Percentiles rank a stretch among this genome's conserved stretches.
Evolutionary conservation across 2,329 filamentous ascomycete genomes (phyloP).

Genomic region (Microascus cirrosus): DNA sequence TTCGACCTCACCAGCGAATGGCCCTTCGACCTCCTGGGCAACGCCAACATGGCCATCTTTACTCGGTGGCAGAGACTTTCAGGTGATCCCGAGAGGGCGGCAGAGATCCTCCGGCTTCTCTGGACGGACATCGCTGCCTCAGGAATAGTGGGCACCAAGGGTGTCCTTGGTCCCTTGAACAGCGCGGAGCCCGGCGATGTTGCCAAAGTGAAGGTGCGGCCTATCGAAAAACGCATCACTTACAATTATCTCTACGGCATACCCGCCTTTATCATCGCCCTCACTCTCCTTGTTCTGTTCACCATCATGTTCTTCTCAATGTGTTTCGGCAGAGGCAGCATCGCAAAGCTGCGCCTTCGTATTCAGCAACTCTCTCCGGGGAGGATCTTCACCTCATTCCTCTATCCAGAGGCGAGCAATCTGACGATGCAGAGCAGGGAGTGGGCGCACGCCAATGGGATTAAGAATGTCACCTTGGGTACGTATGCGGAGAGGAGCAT

Average conservation of each 20-base stretch:
- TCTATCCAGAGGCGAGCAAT: not conserved
- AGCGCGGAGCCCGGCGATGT: conserved; percentile 6
- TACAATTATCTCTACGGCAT: conserved; percentile 12
- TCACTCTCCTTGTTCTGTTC: conserved; percentile 6
- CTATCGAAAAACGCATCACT: conserved; percentile 10
- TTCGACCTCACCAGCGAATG: conserved; percentile 9
- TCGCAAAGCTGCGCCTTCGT: conserved; percentile 7
- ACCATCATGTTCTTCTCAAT: conserved; percentile 5
- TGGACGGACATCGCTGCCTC: conserved; percentile 27
- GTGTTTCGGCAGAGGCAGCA: conserved; percentile 7
- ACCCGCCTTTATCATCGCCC: conserved; percentile 9
- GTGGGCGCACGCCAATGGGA: not conserved
- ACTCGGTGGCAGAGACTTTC: conserved; percentile 25
- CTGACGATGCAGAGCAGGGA: conserved; percentile 1
- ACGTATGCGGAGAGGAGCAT: not conserved
- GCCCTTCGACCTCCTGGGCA: conserved; percentile 5
- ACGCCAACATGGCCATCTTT: conserved; percentile 23
- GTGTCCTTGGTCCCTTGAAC: conserved; percentile 10
- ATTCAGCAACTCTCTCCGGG: conserved; percentile 11
- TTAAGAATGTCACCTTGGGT: not conserved
- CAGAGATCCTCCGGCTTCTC: conserved; percentile 27
- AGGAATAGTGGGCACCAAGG: conserved; percentile 12
- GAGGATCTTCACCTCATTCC: conserved; percentile 7
- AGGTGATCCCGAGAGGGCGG: conserved; percentile 11
- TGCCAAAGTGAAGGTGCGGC: conserved; percentile 5